Percentiles rank a stretch among this genome's conserved stretches.
These are phyloP conservation scores for Eutrema japonicum DNA, from an alignment of 345 rosid species.

Conservation along the genomic window DNA sequence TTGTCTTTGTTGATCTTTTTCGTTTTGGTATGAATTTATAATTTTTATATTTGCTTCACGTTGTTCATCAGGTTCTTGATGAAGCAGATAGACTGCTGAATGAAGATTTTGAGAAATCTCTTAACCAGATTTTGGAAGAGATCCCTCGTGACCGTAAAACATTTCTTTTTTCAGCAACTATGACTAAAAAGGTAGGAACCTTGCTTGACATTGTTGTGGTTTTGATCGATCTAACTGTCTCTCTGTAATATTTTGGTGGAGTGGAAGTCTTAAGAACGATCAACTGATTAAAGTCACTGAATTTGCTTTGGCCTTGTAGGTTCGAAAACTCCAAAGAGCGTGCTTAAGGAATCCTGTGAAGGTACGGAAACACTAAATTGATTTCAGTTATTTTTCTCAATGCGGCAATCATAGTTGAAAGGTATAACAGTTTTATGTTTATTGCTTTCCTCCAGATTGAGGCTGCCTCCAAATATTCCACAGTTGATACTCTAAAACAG, in stretches of 20 bases:
- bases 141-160: constrained; percentile 76
- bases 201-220: constrained; percentile 4
- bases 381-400: not conserved
- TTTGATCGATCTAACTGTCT: not conserved
- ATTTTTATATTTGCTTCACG: not conserved
- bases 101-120: constrained; percentile 93
- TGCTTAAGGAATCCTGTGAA: constrained; percentile 90
- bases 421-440: constrained; percentile 19
- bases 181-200: constrained; percentile 82
- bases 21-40: not conserved
- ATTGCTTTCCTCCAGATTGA: constrained; percentile 63
- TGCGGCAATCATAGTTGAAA: constrained; percentile 6
- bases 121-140: constrained; percentile 73
- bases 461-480: constrained; percentile 92
- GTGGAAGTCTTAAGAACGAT: constrained; percentile 14
- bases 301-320: constrained; percentile 53
- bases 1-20: constrained; percentile 9
- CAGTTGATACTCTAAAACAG: constrained; percentile 91
- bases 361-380: constrained; percentile 49
- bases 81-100: constrained; percentile 94
- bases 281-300: constrained; percentile 29
- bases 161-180: constrained; percentile 94
- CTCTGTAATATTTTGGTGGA: constrained; percentile 2
- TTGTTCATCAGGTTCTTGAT: constrained; percentile 72
- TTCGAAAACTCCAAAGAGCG: constrained; percentile 88